phyloP scores from a whole-genome alignment of 2,329 filamentous ascomycete species.

The Torrubiella hemipterigena region DNA sequence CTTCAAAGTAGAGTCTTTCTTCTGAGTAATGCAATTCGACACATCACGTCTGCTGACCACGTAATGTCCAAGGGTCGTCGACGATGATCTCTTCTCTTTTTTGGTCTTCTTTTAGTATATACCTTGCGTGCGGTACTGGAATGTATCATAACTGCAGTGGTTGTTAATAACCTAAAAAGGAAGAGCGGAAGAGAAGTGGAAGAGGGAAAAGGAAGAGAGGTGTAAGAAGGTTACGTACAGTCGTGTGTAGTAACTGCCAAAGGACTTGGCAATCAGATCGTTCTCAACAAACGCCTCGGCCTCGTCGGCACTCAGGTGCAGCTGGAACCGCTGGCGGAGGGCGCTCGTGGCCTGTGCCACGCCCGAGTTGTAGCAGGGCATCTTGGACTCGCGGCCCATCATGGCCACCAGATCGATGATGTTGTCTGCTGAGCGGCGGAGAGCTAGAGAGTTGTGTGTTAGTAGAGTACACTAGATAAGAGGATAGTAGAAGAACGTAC shows the following conservation, averaged over 20 bases:
- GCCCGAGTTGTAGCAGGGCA: conserved; percentile 72
- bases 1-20: too few relatives aligned
- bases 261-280: conserved; percentile 67
- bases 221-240: conserved; percentile 54
- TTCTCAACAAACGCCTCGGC: conserved; percentile 72
- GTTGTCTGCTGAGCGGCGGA: conserved; percentile 67
- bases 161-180: conserved; percentile 4
- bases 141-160: conserved; percentile 60
- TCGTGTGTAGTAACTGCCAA: conserved; percentile 79
- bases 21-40: too few relatives aligned
- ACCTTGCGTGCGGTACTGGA: conserved; percentile 78
- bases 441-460: conserved; percentile 32
- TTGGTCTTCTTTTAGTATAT: conserved; percentile 51
- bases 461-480: conserved; percentile 2
- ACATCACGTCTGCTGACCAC: too few relatives aligned
- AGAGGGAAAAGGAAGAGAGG: background rate
- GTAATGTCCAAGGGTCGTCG: background rate
- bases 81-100: background rate
- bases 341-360: conserved; percentile 58
- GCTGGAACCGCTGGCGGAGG: conserved; percentile 63
- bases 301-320: conserved; percentile 72
- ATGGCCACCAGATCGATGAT: conserved; percentile 73
- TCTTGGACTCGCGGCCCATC: conserved; percentile 73
- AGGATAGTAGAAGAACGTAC: conserved; percentile 25
- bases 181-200: background rate